Evolutionary conservation across 2,329 filamentous ascomycete species (phyloP).

Genomic region (Sporothrix euskadiensis): DNA sequence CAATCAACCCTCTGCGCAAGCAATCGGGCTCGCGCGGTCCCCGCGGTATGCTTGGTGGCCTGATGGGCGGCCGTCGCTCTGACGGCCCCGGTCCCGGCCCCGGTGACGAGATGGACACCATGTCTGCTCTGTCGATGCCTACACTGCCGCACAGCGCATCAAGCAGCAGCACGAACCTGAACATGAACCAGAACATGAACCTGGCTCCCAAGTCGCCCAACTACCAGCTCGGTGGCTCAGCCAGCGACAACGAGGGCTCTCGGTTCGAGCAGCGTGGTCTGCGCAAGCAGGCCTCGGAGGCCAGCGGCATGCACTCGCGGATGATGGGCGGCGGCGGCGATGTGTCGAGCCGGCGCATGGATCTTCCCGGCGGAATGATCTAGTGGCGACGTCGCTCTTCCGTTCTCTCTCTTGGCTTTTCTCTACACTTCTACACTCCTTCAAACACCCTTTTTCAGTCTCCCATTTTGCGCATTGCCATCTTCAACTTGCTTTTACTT

Average conservation of each 20-base stretch:
- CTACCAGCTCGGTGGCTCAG: slow-evolving; percentile 34
- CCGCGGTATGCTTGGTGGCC: slow-evolving; percentile 46
- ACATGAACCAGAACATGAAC: slow-evolving; percentile 12
- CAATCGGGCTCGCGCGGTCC: slow-evolving; percentile 41
- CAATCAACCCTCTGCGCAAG: slow-evolving; percentile 59
- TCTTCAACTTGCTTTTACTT: slow-evolving; percentile 9
- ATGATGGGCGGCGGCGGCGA: slow-evolving; percentile 29
- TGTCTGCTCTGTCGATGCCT: slow-evolving; percentile 37
- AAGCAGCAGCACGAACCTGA: slow-evolving; percentile 24
- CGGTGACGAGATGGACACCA: slow-evolving; percentile 39
- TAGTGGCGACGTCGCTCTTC: slow-evolving; percentile 22
- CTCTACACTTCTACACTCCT: slow-evolving; percentile 7
- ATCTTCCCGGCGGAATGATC: slow-evolving; percentile 42
- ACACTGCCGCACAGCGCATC: slow-evolving; percentile 37
- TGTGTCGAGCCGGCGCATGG: slow-evolving; percentile 34
- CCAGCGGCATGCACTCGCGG: slow-evolving; percentile 34
- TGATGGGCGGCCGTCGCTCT: slow-evolving; percentile 37
- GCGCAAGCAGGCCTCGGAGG: slow-evolving; percentile 49
- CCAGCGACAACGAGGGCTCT: slow-evolving; percentile 46
- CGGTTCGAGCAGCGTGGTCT: slow-evolving; percentile 44
- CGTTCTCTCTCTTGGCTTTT: neutral
- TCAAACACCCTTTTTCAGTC: neutral
- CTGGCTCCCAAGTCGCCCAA: slow-evolving; percentile 26
- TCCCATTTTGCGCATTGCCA: slow-evolving; percentile 4
- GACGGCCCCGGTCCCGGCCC: slow-evolving; percentile 29